Percentiles rank a stretch among this genome's conserved stretches.
These are phyloP conservation scores for Nannochloris sp. DNA, from an alignment of 139 green algal species.

Conservation along the genomic window DNA sequence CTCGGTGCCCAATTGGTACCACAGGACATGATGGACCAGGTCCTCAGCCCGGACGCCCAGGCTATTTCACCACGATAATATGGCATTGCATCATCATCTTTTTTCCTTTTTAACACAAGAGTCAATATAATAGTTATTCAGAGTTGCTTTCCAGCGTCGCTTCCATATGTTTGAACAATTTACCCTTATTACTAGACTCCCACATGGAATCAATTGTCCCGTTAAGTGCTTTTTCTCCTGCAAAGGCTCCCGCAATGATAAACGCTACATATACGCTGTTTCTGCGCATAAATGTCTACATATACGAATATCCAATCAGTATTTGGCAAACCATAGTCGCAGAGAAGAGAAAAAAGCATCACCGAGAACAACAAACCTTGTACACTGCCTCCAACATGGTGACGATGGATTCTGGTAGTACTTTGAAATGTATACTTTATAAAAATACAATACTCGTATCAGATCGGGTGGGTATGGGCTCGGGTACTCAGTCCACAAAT, in stretches of 20 bases:
- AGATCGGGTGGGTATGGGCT: too few relatives aligned
- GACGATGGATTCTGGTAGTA: too few relatives aligned
- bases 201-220: constrained; percentile 16
- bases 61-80: not conserved
- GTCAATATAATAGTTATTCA: not conserved
- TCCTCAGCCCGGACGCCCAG: not conserved
- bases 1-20: not conserved
- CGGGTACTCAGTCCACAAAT: too few relatives aligned
- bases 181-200: constrained; percentile 38
- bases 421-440: too few relatives aligned
- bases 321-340: not conserved
- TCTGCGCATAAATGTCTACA: constrained; percentile 29
- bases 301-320: not conserved
- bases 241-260: constrained; percentile 27
- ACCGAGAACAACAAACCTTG: constrained; percentile 5
- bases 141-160: not conserved
- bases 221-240: constrained; percentile 30
- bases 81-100: not conserved
- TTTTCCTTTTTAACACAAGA: constrained; percentile 2
- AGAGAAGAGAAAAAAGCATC: constrained; percentile 3
- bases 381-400: constrained; percentile 4
- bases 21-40: not conserved
- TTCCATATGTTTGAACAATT: constrained; percentile 33
- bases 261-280: constrained; percentile 33
- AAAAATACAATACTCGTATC: too few relatives aligned